These are phyloP conservation scores for Entomortierella beljakovae DNA, from an alignment of 192 early-diverging fungal species.

Conservation along the genomic window DNA sequence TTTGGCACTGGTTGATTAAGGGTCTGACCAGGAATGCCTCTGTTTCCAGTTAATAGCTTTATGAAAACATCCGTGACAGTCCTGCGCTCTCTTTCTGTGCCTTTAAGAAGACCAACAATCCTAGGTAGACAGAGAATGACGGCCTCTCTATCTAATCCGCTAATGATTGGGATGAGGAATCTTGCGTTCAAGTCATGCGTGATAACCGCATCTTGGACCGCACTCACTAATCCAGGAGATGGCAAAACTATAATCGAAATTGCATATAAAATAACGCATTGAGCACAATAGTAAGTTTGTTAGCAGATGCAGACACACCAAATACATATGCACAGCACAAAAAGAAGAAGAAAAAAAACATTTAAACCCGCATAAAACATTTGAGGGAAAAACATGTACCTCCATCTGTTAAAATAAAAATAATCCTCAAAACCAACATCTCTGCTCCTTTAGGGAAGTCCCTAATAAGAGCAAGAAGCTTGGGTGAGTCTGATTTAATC, in stretches of 20 bases:
- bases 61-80: conserved; percentile 73
- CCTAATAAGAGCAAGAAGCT: conserved; percentile 67
- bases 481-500: conserved; percentile 67
- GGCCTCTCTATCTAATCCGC: conserved; percentile 70
- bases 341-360: background rate
- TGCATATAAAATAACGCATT: conserved; percentile 2
- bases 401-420: conserved; percentile 73
- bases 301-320: background rate
- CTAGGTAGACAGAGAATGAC: conserved; percentile 69
- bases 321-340: too few species aligned
- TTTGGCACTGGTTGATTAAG: background rate
- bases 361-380: too few species aligned
- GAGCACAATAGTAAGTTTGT: background rate
- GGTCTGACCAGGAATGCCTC: background rate
- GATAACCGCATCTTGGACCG: conserved; percentile 63
- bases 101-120: conserved; percentile 72
- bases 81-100: conserved; percentile 67
- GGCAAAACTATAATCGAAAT: conserved; percentile 42
- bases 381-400: conserved; percentile 47
- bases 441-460: conserved; percentile 80
- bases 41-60: conserved; percentile 61
- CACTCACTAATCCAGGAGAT: conserved; percentile 64
- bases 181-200: conserved; percentile 69
- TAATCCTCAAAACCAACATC: conserved; percentile 68
- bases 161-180: conserved; percentile 77